phyloP scores from a whole-genome alignment of 345 rosid species.

The Leavenworthia alabamica region DNA sequence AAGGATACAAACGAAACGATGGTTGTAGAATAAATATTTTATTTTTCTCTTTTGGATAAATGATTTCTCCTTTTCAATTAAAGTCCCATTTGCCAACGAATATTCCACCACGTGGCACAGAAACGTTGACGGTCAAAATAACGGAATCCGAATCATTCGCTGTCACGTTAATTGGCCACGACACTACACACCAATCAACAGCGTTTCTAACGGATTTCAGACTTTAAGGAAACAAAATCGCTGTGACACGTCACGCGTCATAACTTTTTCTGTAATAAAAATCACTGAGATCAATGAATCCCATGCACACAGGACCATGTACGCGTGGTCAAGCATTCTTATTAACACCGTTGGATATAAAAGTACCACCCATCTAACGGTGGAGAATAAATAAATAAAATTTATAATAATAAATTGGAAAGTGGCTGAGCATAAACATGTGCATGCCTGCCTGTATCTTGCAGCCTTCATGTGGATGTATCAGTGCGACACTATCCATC shows the following conservation, averaged over 20 bases:
- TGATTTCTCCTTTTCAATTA: neutral
- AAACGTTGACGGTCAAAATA: constrained; percentile 31
- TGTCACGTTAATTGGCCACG: constrained; percentile 27
- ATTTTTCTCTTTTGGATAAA: neutral
- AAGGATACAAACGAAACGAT: neutral
- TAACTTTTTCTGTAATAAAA: neutral
- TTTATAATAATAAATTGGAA: neutral
- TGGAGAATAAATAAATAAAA: neutral
- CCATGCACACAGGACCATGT: constrained; percentile 36
- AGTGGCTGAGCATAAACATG: constrained; percentile 33
- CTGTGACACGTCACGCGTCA: constrained; percentile 31
- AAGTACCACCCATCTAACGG: constrained; percentile 14
- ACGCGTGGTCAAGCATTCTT: constrained; percentile 9
- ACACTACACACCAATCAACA: constrained; percentile 16
- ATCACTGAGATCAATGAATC: constrained; percentile 14
- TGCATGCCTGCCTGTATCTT: constrained; percentile 37
- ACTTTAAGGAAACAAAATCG: constrained; percentile 36
- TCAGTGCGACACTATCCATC: constrained; percentile 35
- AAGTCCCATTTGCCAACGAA: constrained; percentile 8
- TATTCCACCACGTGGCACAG: constrained; percentile 25
- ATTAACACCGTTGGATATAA: constrained; percentile 9
- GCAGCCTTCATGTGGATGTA: constrained; percentile 40
- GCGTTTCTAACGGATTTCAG: constrained; percentile 22
- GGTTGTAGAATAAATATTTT: too few species aligned
- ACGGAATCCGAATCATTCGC: constrained; percentile 32